Evolutionary conservation across 2,329 filamentous ascomycete genomes (phyloP).

Genomic region (Fusarium sp.): DNA sequence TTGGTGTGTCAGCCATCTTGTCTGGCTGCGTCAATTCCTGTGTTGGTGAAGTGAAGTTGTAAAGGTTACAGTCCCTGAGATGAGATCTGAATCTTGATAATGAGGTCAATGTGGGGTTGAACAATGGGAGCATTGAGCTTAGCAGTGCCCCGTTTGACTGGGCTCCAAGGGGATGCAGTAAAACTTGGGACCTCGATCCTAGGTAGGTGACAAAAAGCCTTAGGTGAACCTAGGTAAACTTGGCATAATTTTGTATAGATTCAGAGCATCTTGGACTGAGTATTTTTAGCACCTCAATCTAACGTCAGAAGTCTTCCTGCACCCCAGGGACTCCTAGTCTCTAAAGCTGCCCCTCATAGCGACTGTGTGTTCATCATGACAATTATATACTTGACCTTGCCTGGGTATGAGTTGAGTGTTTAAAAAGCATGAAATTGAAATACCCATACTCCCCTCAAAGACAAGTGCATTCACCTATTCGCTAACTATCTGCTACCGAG

Average conservation of each 20-base stretch:
- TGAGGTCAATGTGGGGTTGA: constrained; percentile 42
- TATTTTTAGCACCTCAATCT: too few species aligned
- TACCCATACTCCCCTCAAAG: accelerated
- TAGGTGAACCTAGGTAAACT: too few species aligned
- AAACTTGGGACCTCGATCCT: too few species aligned
- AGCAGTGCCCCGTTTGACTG: constrained; percentile 34
- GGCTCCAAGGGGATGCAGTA: not conserved
- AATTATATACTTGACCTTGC: not conserved
- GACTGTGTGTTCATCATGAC: constrained; percentile 21
- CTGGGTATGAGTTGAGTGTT: not conserved
- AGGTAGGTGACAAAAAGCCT: too few species aligned
- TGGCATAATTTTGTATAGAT: too few species aligned
- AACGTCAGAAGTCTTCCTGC: too few species aligned
- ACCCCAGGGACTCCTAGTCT: not conserved
- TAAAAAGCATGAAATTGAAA: too few species aligned
- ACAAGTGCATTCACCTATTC: too few species aligned
- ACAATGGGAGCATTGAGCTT: constrained; percentile 32
- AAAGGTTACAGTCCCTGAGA: not conserved
- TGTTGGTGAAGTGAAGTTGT: constrained; percentile 13
- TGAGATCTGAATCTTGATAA: constrained; percentile 23
- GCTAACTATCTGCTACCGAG: not conserved
- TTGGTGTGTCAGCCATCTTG: constrained; percentile 43
- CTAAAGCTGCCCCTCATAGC: constrained; percentile 25
- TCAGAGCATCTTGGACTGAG: too few species aligned
- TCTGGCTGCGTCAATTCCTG: not conserved